Evolutionary conservation across 2,329 filamentous ascomycete genomes (phyloP), one percentile per base, ranked within the genome.

Genomic region (Phialophora tarda): DNA sequence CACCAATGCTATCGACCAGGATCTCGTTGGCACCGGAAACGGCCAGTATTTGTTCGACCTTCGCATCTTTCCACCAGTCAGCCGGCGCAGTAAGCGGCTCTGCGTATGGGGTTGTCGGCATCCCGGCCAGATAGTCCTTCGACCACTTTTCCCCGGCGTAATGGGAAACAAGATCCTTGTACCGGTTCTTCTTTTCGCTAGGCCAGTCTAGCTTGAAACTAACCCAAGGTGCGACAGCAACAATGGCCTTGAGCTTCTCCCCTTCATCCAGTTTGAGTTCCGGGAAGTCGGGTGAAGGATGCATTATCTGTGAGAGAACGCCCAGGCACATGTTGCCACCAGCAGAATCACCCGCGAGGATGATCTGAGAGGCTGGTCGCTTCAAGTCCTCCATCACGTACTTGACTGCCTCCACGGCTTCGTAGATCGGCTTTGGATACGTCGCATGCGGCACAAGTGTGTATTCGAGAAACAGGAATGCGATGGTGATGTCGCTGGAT

Each of bases 221-320:
- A 1, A 81, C 78, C 87, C 87, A 89, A 0, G 87, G 87, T 0
- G 82, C 83, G 63, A 89, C 82, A 6, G 88, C 77, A 7, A 88
- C 72, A 0, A 82, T 80, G 3, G 81, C 85, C 1, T 80, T 80
- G 17, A 89, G 62, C 51, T 65, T 68, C 5, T 71, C 66, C 0
- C 77, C 61, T 12, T 71, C 64, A 3, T 87, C 80, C 17, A 72
- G 23, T 11, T 62, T 63, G 61, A 72, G 53, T 28, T 65, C 50
- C 14, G 70, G 70, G 12, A 71, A 48, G 0, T 82, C 78, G 0
- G 84, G 80, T 66, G 88, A 86, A 0, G 87, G 85, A 71, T 89
- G 87, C 64, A 67, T 64, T 10, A 69, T 55, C 12, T 71, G 71
- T 10, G 69, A 70, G n/a, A 73, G 54, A 4, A 72, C 64, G 4